These are phyloP conservation scores for Primulina tabacum DNA, from an alignment of 257 asterid genomes.

Conservation along the genomic window DNA sequence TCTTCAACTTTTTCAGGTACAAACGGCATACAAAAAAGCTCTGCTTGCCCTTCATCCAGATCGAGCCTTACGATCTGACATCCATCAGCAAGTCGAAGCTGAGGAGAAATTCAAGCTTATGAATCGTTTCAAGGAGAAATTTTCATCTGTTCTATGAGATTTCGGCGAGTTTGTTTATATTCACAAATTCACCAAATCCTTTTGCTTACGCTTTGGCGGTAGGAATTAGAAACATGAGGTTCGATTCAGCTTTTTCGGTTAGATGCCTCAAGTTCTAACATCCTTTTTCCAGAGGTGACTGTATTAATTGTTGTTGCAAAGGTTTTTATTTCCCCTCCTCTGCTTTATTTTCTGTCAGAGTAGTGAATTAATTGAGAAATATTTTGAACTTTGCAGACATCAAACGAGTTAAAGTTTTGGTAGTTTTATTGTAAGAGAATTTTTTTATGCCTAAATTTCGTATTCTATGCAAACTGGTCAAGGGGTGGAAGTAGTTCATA, in stretches of 20 bases:
- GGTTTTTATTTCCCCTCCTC: background rate
- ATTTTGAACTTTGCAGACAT: no score
- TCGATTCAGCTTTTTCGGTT: background rate
- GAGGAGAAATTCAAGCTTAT: constrained; percentile 96
- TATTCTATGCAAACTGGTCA: no score
- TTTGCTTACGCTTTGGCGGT: background rate
- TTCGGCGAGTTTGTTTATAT: background rate
- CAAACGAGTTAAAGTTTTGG: no score
- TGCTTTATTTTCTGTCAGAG: background rate
- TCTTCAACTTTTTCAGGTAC: constrained; percentile 53
- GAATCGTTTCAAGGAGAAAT: constrained; percentile 73
- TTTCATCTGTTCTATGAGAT: constrained; percentile 21
- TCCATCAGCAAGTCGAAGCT: constrained; percentile 79
- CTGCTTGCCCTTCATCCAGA: constrained; percentile 83
- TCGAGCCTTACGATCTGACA: constrained; percentile 61
- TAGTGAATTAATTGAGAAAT: background rate
- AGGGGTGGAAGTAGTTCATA: no score
- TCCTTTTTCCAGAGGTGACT: no score
- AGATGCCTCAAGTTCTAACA: no score
- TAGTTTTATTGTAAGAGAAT: no score
- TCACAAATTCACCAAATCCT: background rate
- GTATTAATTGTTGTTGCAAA: no score
- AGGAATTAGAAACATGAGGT: background rate
- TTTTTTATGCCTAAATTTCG: no score
- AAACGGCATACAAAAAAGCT: constrained; percentile 71